These are phyloP conservation scores for Teunomyces kruisii DNA, from an alignment of 805 yeast genomes.

Conservation along the genomic window DNA sequence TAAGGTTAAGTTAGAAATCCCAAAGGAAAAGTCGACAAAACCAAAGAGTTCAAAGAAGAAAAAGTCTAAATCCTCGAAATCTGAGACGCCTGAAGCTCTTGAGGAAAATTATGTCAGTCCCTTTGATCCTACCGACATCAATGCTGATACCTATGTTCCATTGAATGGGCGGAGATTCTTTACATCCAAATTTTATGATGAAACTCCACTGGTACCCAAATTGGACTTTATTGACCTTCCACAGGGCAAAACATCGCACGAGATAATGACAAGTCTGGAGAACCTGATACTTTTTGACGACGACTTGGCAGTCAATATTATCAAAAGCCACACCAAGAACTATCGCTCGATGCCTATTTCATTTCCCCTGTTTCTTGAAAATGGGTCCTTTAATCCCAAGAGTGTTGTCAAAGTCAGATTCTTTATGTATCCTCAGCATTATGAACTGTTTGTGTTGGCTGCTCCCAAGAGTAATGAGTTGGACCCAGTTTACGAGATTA, in stretches of 20 bases:
- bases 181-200: slow-evolving; percentile 15
- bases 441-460: slow-evolving; percentile 50
- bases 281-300: slow-evolving; percentile 26
- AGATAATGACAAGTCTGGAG: slow-evolving; percentile 17
- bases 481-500: slow-evolving; percentile 62
- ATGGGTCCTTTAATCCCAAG: slow-evolving; percentile 10
- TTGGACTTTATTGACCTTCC: slow-evolving; percentile 7
- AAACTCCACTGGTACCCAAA: slow-evolving; percentile 18
- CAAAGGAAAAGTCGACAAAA: background rate
- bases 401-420: slow-evolving; percentile 29
- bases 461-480: slow-evolving; percentile 55
- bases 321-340: slow-evolving; percentile 25
- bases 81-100: slow-evolving; percentile 18
- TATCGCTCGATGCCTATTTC: slow-evolving; percentile 35
- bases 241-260: background rate
- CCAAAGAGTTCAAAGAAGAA: slow-evolving; percentile 12
- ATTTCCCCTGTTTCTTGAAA: slow-evolving; percentile 28
- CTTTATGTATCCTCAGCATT: slow-evolving; percentile 42
- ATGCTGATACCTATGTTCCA: slow-evolving; percentile 27
- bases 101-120: slow-evolving; percentile 36
- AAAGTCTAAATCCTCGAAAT: slow-evolving; percentile 11
- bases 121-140: slow-evolving; percentile 38
- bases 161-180: slow-evolving; percentile 17
- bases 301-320: slow-evolving; percentile 29
- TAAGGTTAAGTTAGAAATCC: background rate